A percentile compares a stretch with the other conserved stretches of the same genome.
Evolutionary conservation across 345 rosid genomes (phyloP).

Genomic region (Eucalyptus cloeziana): DNA sequence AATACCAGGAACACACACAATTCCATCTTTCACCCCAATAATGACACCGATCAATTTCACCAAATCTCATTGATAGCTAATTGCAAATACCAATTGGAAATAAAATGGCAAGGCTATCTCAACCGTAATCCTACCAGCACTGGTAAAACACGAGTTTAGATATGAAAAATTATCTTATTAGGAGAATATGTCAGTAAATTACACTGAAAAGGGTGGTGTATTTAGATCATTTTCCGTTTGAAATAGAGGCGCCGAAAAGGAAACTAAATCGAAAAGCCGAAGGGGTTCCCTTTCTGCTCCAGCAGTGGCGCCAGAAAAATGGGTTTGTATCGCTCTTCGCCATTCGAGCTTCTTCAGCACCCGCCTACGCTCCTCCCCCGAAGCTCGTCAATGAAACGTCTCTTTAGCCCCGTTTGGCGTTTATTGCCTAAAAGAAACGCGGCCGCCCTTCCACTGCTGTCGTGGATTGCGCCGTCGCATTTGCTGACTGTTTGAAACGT

Average conservation of each 20-base stretch:
- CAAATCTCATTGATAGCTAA: rapidly evolving
- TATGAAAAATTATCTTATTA: too few species aligned
- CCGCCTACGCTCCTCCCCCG: too few species aligned
- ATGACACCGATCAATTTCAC: neutral
- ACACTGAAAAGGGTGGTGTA: too few species aligned
- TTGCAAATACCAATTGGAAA: neutral
- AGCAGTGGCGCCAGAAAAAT: neutral
- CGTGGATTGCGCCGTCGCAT: too few species aligned
- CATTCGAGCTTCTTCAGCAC: too few species aligned
- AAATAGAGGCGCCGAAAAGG: neutral
- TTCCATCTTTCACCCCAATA: neutral
- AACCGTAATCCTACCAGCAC: neutral
- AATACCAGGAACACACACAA: rapidly evolving
- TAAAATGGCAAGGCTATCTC: neutral
- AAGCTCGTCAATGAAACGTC: rapidly evolving
- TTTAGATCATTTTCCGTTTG: too few species aligned
- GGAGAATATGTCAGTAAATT: too few species aligned
- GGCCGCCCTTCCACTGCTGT: rapidly evolving
- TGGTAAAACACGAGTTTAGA: too few species aligned
- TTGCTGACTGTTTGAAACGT: too few species aligned
- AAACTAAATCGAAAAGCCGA: neutral
- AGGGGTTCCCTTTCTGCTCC: neutral
- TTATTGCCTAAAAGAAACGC: too few species aligned
- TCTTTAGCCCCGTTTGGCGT: too few species aligned
- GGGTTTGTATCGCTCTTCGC: too few species aligned